Conservation (phyloP, 1,284 basidiomycete species). For the Irpex sp. region DNA sequence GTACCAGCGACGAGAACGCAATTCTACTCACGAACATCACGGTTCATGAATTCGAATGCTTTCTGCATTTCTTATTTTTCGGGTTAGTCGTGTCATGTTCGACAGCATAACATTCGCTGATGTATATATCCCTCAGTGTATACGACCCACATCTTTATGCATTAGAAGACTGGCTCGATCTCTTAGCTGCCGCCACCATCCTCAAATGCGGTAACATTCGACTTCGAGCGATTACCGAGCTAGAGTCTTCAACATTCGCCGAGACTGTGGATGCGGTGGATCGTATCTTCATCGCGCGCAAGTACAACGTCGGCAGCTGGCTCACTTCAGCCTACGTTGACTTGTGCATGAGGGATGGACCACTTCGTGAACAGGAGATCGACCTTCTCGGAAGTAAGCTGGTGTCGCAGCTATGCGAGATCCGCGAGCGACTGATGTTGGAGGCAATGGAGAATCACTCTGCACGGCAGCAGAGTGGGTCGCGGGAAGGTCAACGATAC, state of each 20-base stretch:
- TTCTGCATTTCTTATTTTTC: slow-evolving; percentile 33
- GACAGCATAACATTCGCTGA: background rate
- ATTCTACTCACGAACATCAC: slow-evolving; percentile 27
- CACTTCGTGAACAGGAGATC: slow-evolving; percentile 31
- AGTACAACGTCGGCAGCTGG: slow-evolving; percentile 35
- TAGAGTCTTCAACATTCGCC: slow-evolving; percentile 20
- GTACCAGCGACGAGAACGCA: slow-evolving; percentile 27
- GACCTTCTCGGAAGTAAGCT: slow-evolving; percentile 7
- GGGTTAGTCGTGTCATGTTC: slow-evolving; percentile 21
- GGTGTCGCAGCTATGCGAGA: slow-evolving; percentile 2
- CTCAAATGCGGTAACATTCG: slow-evolving; percentile 31
- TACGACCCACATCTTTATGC: slow-evolving; percentile 20
- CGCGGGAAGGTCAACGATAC: background rate
- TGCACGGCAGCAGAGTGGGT: background rate
- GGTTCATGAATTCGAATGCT: slow-evolving; percentile 27
- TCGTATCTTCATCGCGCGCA: slow-evolving; percentile 34
- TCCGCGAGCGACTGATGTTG: slow-evolving; percentile 6
- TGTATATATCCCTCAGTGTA: background rate
- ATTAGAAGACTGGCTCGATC: slow-evolving; percentile 30
- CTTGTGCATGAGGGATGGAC: slow-evolving; percentile 30
- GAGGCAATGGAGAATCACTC: background rate
- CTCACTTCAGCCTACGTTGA: slow-evolving; percentile 34
- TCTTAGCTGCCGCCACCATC: slow-evolving; percentile 33
- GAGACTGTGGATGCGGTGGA: slow-evolving; percentile 28
- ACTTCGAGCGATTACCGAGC: slow-evolving; percentile 27